A percentile compares a stretch with the other conserved stretches of the same genome.
Evolutionary conservation across 305 asterid species (phyloP).

Genomic region (Solanum aculeatissimum): DNA sequence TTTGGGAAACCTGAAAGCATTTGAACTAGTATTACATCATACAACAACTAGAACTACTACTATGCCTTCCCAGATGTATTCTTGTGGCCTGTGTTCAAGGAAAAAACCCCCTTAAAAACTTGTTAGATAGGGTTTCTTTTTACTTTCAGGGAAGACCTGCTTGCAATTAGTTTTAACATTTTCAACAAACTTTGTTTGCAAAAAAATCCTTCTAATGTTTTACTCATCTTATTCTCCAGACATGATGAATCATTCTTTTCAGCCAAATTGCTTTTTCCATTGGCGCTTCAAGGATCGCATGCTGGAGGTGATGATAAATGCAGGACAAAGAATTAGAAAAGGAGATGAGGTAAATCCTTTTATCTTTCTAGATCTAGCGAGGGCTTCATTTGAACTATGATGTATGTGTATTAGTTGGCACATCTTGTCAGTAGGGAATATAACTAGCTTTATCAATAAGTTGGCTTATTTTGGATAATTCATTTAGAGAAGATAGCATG

Average conservation of each 20-base stretch:
- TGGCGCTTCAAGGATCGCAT: slow-evolving; percentile 99
- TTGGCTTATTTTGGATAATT: neutral
- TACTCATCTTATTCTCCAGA: slow-evolving; percentile 37
- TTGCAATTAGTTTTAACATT: neutral
- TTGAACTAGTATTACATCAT: neutral
- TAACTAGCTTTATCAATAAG: neutral
- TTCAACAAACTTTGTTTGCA: neutral
- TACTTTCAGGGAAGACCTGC: neutral
- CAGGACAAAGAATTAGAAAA: slow-evolving; percentile 73
- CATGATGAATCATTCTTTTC: slow-evolving; percentile 92
- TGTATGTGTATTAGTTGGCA: neutral
- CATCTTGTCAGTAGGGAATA: neutral
- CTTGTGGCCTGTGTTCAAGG: neutral
- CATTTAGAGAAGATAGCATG: neutral
- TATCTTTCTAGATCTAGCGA: neutral
- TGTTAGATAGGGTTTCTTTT: neutral
- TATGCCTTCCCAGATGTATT: neutral
- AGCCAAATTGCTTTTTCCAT: slow-evolving; percentile 91
- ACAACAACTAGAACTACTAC: neutral
- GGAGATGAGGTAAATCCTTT: slow-evolving; percentile 81
- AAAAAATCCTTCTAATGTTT: slow-evolving; percentile 3
- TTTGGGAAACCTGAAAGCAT: neutral
- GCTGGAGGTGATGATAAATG: slow-evolving; percentile 98
- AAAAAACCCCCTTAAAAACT: neutral
- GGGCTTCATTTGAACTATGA: neutral